These are phyloP conservation scores for Thyridium curvatum DNA, from an alignment of 2,329 filamentous ascomycete genomes.

Conservation along the genomic window DNA sequence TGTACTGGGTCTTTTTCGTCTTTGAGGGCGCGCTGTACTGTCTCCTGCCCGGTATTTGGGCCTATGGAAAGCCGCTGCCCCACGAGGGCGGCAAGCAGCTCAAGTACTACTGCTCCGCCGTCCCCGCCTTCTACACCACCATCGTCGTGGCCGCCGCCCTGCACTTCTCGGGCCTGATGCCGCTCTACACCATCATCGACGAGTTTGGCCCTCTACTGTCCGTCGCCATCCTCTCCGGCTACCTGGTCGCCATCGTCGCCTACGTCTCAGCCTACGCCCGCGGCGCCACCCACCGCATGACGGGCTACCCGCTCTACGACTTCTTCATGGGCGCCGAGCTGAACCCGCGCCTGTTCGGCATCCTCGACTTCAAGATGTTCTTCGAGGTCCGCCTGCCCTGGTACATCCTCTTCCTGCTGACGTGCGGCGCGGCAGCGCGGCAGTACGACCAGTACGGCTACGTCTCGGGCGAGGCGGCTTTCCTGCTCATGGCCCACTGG, in stretches of 20 bases:
- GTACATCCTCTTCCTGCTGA: slow-evolving; percentile 72
- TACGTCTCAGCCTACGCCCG: slow-evolving; percentile 80
- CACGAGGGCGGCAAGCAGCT: slow-evolving; percentile 81
- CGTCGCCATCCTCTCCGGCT: slow-evolving; percentile 88
- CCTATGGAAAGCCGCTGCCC: slow-evolving; percentile 80
- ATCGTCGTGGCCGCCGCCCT: slow-evolving; percentile 64
- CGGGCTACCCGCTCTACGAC: slow-evolving; percentile 72
- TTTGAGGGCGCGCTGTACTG: slow-evolving; percentile 81
- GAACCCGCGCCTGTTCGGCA: slow-evolving; percentile 69
- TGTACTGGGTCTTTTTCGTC: slow-evolving; percentile 92
- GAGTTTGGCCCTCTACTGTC: slow-evolving; percentile 91
- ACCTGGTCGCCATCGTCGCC: slow-evolving; percentile 72
- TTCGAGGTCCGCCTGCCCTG: slow-evolving; percentile 82
- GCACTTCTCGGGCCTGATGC: slow-evolving; percentile 81
- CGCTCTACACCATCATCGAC: slow-evolving; percentile 85
- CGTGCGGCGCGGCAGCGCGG: slow-evolving; percentile 61
- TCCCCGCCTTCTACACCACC: slow-evolving; percentile 81
- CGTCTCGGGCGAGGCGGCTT: slow-evolving; percentile 65
- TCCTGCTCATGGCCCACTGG: slow-evolving; percentile 73
- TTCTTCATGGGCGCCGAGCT: slow-evolving; percentile 89
- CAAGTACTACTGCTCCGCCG: slow-evolving; percentile 89
- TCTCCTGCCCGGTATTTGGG: slow-evolving; percentile 78
- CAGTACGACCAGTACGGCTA: slow-evolving; percentile 76
- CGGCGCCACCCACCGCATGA: slow-evolving; percentile 88
- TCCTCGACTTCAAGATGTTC: slow-evolving; percentile 91